These are phyloP conservation scores for Alternaria gaisen DNA, from an alignment of 2,329 filamentous ascomycete genomes.

Conservation along the genomic window DNA sequence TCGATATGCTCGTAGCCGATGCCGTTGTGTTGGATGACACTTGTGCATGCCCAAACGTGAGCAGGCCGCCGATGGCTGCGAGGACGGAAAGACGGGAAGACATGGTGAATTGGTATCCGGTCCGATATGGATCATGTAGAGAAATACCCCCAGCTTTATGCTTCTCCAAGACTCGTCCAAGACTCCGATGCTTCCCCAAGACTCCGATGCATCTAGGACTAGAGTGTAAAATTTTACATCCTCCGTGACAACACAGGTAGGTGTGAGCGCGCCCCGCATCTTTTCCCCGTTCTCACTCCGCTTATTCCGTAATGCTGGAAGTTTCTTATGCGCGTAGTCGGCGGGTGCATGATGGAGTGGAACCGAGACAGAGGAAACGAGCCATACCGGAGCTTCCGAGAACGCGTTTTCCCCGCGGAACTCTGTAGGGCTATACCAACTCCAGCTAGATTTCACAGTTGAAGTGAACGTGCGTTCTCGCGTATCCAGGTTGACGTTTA, in stretches of 20 bases:
- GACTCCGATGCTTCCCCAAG: not conserved
- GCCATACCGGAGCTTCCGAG: not conserved
- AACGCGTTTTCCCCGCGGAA: not conserved
- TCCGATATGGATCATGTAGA: not conserved
- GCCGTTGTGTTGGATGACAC: not conserved
- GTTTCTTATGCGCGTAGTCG: not conserved
- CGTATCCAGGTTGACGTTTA: not conserved
- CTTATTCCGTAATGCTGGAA: not conserved
- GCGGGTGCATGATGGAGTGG: not conserved
- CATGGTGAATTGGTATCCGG: not conserved
- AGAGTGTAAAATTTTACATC: not conserved
- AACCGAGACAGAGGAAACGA: not conserved
- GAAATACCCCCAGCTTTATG: not conserved
- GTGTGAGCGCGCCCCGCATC: not conserved
- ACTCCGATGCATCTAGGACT: not conserved
- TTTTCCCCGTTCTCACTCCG: not conserved
- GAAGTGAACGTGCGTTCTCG: not conserved
- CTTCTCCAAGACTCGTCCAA: not conserved
- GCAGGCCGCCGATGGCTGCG: constrained; percentile 3
- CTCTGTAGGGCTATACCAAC: not conserved
- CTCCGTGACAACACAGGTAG: constrained; percentile 2
- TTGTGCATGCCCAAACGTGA: constrained; percentile 4
- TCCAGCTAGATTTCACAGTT: not conserved
- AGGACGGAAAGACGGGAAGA: constrained; percentile 6
- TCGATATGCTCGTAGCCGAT: constrained; percentile 13